Evolutionary conservation across 345 rosid species (phyloP).

Genomic region (Camelina sativa): DNA sequence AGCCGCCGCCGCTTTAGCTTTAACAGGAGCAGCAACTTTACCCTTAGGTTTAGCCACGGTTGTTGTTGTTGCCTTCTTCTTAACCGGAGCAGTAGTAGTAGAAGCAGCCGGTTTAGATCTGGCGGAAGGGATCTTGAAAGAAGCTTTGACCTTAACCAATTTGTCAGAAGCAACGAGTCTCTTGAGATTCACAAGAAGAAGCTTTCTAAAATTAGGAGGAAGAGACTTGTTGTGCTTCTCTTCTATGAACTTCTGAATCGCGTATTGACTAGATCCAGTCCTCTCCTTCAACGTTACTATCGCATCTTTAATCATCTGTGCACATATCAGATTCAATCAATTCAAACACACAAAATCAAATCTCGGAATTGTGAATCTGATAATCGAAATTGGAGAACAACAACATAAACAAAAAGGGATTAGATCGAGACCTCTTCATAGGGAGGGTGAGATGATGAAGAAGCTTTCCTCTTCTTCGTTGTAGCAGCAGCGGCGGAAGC

Average conservation of each 20-base stretch:
- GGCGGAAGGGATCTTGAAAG: conserved; percentile 68
- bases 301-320: conserved; percentile 79
- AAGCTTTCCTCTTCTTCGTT: conserved; percentile 50
- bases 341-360: background rate
- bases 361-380: background rate
- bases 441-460: conserved; percentile 62
- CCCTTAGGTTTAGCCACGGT: conserved; percentile 40
- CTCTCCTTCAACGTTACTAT: conserved; percentile 74
- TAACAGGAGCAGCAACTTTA: conserved; percentile 37
- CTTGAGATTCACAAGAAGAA: conserved; percentile 66
- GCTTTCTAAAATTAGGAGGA: conserved; percentile 67
- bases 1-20: conserved; percentile 40
- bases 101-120: conserved; percentile 26
- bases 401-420: background rate
- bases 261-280: conserved; percentile 89
- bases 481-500: conserved; percentile 21
- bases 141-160: conserved; percentile 71
- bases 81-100: conserved; percentile 39
- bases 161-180: conserved; percentile 69
- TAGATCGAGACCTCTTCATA: conserved; percentile 65
- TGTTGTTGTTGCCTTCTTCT: conserved; percentile 34
- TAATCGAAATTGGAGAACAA: background rate
- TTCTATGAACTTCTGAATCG: conserved; percentile 79
- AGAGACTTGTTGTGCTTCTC: conserved; percentile 74
- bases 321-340: background rate